Percentiles rank a stretch among this genome's conserved stretches.
Conservation (phyloP, 2,329 filamentous ascomycete species). For the Trichoderma koningii region DNA sequence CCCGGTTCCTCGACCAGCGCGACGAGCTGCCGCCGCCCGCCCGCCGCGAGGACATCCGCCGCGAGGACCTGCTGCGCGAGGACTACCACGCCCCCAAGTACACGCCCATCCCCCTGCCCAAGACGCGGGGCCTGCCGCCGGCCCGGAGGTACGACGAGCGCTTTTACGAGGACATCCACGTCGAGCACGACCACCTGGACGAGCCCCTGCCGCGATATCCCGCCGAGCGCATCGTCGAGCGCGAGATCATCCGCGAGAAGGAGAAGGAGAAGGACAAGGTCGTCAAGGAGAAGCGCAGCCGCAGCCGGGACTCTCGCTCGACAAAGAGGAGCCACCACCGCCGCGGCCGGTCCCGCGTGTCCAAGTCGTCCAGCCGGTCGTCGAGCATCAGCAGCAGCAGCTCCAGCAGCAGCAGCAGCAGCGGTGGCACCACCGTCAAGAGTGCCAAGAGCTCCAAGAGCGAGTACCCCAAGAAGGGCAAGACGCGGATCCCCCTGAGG, state of each 20-base stretch:
- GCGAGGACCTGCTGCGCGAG: constrained; percentile 52
- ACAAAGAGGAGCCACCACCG: constrained; percentile 43
- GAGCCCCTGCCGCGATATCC: constrained; percentile 56
- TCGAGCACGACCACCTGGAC: constrained; percentile 67
- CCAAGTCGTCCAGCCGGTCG: constrained; percentile 45
- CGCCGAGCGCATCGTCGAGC: constrained; percentile 61
- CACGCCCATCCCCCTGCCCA: constrained; percentile 69
- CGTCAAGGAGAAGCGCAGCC: constrained; percentile 43
- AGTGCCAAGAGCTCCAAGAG: constrained; percentile 48
- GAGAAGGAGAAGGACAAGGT: constrained; percentile 24
- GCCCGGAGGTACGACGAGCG: constrained; percentile 60
- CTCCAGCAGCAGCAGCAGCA: constrained; percentile 40
- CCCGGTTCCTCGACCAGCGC: constrained; percentile 52
- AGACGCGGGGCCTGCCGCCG: constrained; percentile 61
- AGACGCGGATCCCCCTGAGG: constrained; percentile 81
- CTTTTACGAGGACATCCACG: constrained; percentile 65
- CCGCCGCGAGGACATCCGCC: constrained; percentile 49
- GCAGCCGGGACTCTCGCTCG: constrained; percentile 46
- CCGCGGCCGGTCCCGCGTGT: constrained; percentile 47
- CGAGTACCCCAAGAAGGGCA: constrained; percentile 79
- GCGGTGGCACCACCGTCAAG: constrained; percentile 53
- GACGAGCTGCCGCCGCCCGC: constrained; percentile 66
- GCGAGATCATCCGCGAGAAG: constrained; percentile 56
- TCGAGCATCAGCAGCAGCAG: constrained; percentile 51
- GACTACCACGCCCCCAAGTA: constrained; percentile 52